Base-by-base conservation (phyloP, 2,329 filamentous ascomycete genomes). In the Dactylellina cionopaga region DNA sequence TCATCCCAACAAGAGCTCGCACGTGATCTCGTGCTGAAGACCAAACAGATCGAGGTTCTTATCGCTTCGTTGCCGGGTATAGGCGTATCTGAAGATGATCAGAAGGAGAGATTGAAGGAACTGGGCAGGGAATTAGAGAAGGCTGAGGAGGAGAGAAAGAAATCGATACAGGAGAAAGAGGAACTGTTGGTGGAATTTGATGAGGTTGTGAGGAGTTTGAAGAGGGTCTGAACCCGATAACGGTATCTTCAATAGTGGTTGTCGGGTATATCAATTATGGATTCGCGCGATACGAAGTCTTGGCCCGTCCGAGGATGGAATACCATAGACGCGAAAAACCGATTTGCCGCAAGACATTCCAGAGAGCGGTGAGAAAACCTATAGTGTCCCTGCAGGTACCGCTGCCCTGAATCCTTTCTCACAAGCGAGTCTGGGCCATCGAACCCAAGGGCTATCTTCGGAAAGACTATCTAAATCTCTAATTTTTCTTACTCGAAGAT, bases 1-100 rank as follows among this genome's bases (percentile, higher is more conserved):
- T 85, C 86, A 2, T 87, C 89, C 47, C 85, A 92, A 78, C 83
- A 87, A 71, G 91, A 94, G 79, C 83, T 95, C 58, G 90, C 90
- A 35, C 86, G 87, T 74, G 91, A 94, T 78, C 83, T 95, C 24
- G 88, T 94, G 66, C 80, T 90, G 66, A 92, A 93, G 78, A 89
- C 92, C 77, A 90, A 93, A 81, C 90, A 94, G 81, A 92, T 95
- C 74, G 91, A 95, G 79, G 84, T 87, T 44, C 82, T 95, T 49
- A 90, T 94, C 66, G 89, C 88, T 13, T 86, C 85, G 19, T 83
- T 96, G 1, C 92, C 92, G 0, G 92, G 92, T 0, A 82, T 95
- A 19, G 89, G 92, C 44, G 91, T 89, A 74, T 94, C 89, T 77
- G 90, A 94, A 79, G 84, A 86, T 74, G 89, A 92, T 77, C 92